Base-by-base conservation (phyloP, 768 basidiomycete species). In the Lactifluus volemus region DNA sequence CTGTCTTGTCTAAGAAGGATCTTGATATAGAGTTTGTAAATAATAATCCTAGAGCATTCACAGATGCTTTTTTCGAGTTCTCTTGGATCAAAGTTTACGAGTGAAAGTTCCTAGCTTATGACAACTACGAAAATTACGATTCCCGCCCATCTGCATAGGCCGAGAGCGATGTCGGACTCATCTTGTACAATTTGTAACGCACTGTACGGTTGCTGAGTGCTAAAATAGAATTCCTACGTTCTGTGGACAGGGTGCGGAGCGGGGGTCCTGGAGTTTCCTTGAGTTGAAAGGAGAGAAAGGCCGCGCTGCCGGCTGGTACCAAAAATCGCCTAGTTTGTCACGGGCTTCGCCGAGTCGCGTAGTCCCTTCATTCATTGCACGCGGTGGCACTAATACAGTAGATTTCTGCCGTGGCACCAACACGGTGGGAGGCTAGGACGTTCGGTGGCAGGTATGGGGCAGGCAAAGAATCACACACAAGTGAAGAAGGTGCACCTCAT, bases 41-140 rank as follows among this genome's bases (percentile, higher is more conserved):
- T 30, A 54, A 64, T 14, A 58, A 64, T 14, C 63, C 65, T 15
- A 30, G 42, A 17, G 59, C 55, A 19, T 51, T 64, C 30, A 60
- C 34, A 30, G 25, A 50, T 12, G 65, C 65, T 15, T 66, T 47
- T 36, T 64, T 64, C 38, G 55, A 64, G 29, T 48, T 66, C 48
- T n/a, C 44, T 4, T 64, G 58, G 65, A 49, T 64, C 19, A 64
- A 65, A 9, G 58, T 65, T 42, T 64, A 60, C 17, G 25, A 57
- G 14, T 64, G 51, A 60, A 49, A 51, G 19, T 5, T 49, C 19
- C 32, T 51, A 14, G 32, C 41, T 17, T 36, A 32, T 51, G 30
- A 58, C 44, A 49, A 36, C 17, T 17, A 34, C 12, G 15, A 34
- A 2, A 51, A n/a, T 34, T 52, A 44, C 44, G 44, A 44, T 19